A percentile compares a stretch with the other conserved stretches of the same genome.
Evolutionary conservation across 257 asterid species (phyloP).

Genomic region (Thymus quinquecostatus): DNA sequence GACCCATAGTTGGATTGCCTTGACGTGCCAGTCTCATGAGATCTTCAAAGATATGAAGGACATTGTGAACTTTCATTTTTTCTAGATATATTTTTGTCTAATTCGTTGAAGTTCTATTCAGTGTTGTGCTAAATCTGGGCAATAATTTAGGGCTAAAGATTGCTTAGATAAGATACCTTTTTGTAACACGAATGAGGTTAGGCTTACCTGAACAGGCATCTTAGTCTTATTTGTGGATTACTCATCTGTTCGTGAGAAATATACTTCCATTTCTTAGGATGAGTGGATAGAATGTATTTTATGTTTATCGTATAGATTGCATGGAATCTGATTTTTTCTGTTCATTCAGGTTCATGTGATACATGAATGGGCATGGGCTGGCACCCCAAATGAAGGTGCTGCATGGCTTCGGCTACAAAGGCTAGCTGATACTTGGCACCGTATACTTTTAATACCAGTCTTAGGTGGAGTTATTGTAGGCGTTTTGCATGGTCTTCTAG

Average conservation of each 20-base stretch:
- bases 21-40: conserved; percentile 18
- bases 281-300: conserved; percentile 13
- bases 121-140: conserved; percentile 15
- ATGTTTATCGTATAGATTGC: not conserved
- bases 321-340: conserved; percentile 20
- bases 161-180: conserved; percentile 15
- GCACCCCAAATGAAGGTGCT: conserved; percentile 98
- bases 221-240: conserved; percentile 9
- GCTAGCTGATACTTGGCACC: conserved; percentile 96
- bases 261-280: not conserved
- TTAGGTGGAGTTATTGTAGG: conserved; percentile 98
- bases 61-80: not conserved
- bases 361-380: conserved; percentile 99
- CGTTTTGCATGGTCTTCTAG: conserved; percentile 93
- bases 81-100: not conserved
- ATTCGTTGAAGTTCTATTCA: conserved; percentile 7
- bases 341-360: conserved; percentile 79
- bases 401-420: conserved; percentile 97
- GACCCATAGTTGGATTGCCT: conserved; percentile 4
- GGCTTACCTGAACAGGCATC: not conserved
- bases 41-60: conserved; percentile 15
- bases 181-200: conserved; percentile 2
- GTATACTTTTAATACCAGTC: conserved; percentile 90
- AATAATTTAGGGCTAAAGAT: not conserved
- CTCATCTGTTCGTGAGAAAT: conserved; percentile 11